Evolutionary conservation across 495 filamentous ascomycete species (phyloP).

Genomic region (Aspergillus heteromorphus): DNA sequence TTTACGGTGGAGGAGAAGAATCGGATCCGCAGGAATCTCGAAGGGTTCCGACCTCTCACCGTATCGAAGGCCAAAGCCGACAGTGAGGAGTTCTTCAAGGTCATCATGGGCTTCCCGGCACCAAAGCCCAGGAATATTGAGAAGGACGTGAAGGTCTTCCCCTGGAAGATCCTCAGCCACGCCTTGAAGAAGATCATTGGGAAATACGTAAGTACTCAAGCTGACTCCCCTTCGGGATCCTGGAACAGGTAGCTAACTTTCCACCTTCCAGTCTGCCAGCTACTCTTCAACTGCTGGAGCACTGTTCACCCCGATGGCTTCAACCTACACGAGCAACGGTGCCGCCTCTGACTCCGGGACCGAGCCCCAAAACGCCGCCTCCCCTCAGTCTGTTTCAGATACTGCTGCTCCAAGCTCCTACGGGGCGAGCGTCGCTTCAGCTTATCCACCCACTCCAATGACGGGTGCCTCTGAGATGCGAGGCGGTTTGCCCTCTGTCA

Average conservation of each 20-base stretch:
- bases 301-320: conserved; percentile 33
- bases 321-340: conserved; percentile 34
- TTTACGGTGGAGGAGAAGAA: conserved; percentile 98
- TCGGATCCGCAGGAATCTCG: conserved; percentile 88
- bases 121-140: conserved; percentile 97
- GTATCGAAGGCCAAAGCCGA: conserved; percentile 89
- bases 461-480: conserved; percentile 27
- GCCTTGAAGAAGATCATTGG: conserved; percentile 96
- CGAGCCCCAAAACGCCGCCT: conserved; percentile 34
- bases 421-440: conserved; percentile 18
- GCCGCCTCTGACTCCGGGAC: conserved; percentile 39
- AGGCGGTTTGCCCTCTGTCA: conserved; percentile 26
- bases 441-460: conserved; percentile 26
- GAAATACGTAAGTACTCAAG: conserved; percentile 73
- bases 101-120: conserved; percentile 95
- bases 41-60: conserved; percentile 83
- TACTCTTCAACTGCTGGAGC: conserved; percentile 47
- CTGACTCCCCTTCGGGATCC: background rate
- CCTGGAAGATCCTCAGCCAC: conserved; percentile 76
- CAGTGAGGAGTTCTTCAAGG: conserved; percentile 93
- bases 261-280: conserved; percentile 42
- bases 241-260: background rate
- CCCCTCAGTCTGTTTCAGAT: conserved; percentile 43
- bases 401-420: conserved; percentile 30
- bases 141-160: conserved; percentile 97